A percentile compares a stretch with the other conserved stretches of the same genome.
Evolutionary conservation across 768 basidiomycete genomes (phyloP).

Genomic region (Boletus rufocinnamomeus): DNA sequence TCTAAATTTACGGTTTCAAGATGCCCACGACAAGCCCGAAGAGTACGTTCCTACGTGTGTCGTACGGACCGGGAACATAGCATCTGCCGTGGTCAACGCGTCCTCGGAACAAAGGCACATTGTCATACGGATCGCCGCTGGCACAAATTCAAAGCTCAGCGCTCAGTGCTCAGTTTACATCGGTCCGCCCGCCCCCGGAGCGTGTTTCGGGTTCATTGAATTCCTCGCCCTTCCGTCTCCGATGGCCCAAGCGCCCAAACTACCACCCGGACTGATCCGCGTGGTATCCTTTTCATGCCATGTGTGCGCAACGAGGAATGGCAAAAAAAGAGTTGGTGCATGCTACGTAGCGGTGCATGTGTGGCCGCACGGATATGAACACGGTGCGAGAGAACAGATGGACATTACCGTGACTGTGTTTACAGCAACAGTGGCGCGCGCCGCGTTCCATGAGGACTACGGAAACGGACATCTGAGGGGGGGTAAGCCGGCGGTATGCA

Average conservation of each 20-base stretch:
- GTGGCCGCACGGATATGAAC: background rate
- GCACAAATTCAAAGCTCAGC: background rate
- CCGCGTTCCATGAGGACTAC: background rate
- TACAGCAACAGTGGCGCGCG: background rate
- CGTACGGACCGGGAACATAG: background rate
- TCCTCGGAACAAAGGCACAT: background rate
- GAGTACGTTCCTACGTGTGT: background rate
- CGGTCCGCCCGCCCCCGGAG: background rate
- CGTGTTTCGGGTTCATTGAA: background rate
- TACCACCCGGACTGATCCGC: background rate
- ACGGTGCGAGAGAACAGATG: background rate
- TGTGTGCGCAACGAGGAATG: background rate
- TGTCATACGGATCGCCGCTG: background rate
- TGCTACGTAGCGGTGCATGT: background rate
- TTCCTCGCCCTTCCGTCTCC: background rate
- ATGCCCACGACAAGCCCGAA: background rate
- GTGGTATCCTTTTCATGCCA: background rate
- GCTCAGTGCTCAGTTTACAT: background rate
- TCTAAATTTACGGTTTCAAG: background rate
- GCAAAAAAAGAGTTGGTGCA: no score
- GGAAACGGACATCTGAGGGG: no score
- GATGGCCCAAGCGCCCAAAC: background rate
- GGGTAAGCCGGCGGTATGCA: no score
- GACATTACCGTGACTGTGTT: background rate
- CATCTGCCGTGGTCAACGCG: background rate